Conservation (phyloP, 176 grass and related monocot genomes). For the Cenchrus purpureus region DNA sequence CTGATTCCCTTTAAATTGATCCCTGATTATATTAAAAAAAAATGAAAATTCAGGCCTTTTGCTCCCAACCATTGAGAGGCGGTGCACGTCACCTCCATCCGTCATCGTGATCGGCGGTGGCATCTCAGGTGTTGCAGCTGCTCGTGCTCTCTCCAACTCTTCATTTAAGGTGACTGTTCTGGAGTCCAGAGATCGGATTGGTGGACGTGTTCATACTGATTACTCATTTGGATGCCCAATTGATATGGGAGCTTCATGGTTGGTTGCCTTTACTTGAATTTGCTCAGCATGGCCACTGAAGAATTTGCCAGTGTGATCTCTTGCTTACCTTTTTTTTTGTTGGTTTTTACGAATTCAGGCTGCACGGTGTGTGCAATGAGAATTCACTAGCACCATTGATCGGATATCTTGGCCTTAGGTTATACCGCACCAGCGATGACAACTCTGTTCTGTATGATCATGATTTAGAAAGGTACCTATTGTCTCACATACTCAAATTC, state of each 20-base stretch:
- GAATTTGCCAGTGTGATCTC: background rate
- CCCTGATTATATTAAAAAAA: background rate
- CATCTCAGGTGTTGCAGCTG: slow-evolving; percentile 86
- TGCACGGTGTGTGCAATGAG: slow-evolving; percentile 89
- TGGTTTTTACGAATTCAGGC: slow-evolving; percentile 54
- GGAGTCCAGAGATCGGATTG: slow-evolving; percentile 84
- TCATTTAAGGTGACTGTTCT: slow-evolving; percentile 87
- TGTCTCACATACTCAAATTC: background rate
- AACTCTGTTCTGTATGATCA: slow-evolving; percentile 96
- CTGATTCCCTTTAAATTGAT: background rate
- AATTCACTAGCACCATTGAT: slow-evolving; percentile 90
- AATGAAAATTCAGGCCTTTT: slow-evolving; percentile 60
- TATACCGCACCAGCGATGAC: slow-evolving; percentile 90
- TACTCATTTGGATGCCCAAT: slow-evolving; percentile 92
- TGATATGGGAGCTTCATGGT: slow-evolving; percentile 99
- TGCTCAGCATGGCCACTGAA: background rate
- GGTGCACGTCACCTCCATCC: slow-evolving; percentile 63
- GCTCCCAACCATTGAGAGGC: slow-evolving; percentile 76
- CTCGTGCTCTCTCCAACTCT: slow-evolving; percentile 77
- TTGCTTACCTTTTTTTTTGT: background rate
- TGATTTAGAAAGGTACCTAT: slow-evolving; percentile 82
- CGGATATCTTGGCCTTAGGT: slow-evolving; percentile 68
- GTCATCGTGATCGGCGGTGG: slow-evolving; percentile 93
- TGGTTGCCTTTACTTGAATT: slow-evolving; percentile 24
- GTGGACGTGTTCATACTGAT: slow-evolving; percentile 77